phyloP scores from a whole-genome alignment of 1,284 basidiomycete species.

The Cryptococcus sp. region DNA sequence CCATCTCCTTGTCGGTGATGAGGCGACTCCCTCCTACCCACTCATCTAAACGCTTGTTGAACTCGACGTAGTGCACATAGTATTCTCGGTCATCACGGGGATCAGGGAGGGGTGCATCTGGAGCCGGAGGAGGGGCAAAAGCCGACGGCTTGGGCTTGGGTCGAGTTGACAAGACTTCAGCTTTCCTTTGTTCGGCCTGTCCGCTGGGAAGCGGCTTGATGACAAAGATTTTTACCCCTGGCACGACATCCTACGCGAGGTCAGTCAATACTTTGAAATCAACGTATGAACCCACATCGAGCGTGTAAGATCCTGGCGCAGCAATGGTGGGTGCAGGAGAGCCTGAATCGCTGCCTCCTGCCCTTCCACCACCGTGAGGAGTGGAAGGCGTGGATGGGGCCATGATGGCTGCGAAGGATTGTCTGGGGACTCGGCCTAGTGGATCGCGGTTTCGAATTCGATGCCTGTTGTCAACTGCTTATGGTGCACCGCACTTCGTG shows the following conservation, averaged over 20 bases:
- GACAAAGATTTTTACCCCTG: slow-evolving; percentile 92
- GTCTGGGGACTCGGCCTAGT: no score
- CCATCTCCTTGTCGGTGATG: slow-evolving; percentile 80
- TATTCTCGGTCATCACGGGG: slow-evolving; percentile 76
- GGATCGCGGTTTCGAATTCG: no score
- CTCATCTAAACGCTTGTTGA: slow-evolving; percentile 98
- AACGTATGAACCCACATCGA: slow-evolving; percentile 62
- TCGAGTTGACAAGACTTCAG: slow-evolving; percentile 89
- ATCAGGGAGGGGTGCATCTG: slow-evolving; percentile 54
- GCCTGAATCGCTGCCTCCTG: slow-evolving; percentile 33
- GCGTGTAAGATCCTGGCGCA: slow-evolving; percentile 69
- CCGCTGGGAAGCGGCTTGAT: slow-evolving; percentile 72
- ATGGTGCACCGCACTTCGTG: no score
- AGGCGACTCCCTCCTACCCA: slow-evolving; percentile 93
- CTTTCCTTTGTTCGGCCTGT: slow-evolving; percentile 79
- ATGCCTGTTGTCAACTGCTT: no score
- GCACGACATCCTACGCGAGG: slow-evolving; percentile 67
- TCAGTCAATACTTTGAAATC: slow-evolving; percentile 11
- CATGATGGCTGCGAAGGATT: slow-evolving; percentile 24
- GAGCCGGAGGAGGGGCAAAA: slow-evolving; percentile 62
- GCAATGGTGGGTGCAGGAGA: slow-evolving; percentile 59
- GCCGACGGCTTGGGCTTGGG: slow-evolving; percentile 64
- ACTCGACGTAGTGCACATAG: slow-evolving; percentile 96
- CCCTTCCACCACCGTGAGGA: slow-evolving; percentile 30
- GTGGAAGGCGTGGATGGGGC: slow-evolving; percentile 45